Percentiles rank a stretch among this genome's conserved stretches.
Evolutionary conservation across 2,329 filamentous ascomycete species (phyloP).

Genomic region (Exophiala xenobiotica): DNA sequence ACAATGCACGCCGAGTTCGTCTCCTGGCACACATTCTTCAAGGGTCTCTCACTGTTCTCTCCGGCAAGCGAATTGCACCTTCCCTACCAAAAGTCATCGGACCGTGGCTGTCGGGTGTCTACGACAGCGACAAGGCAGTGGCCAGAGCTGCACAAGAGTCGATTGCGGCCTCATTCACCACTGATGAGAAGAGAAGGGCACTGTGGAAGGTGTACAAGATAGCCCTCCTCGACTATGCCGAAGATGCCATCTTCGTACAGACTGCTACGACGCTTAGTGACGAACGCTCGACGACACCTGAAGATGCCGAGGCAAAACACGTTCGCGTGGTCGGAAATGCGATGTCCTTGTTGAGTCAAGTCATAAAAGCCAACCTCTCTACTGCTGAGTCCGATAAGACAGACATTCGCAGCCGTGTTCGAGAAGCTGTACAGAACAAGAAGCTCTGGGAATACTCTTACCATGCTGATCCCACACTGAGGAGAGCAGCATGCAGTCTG

Average conservation of each 20-base stretch:
- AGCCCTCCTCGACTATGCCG: slow-evolving; percentile 78
- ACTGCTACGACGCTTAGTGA: slow-evolving; percentile 82
- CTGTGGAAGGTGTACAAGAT: slow-evolving; percentile 81
- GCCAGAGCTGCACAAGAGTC: slow-evolving; percentile 75
- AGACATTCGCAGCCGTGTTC: slow-evolving; percentile 10
- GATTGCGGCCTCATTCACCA: slow-evolving; percentile 71
- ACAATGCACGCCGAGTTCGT: slow-evolving; percentile 81
- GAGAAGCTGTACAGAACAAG: slow-evolving; percentile 60
- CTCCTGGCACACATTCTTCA: slow-evolving; percentile 80
- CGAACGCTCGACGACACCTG: slow-evolving; percentile 75
- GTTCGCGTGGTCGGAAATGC: slow-evolving; percentile 69
- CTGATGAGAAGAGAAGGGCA: slow-evolving; percentile 71
- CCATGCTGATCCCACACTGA: slow-evolving; percentile 57
- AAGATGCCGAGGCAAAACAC: slow-evolving; percentile 86
- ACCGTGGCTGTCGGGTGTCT: slow-evolving; percentile 86
- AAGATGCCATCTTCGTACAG: slow-evolving; percentile 73
- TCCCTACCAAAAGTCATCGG: slow-evolving; percentile 75
- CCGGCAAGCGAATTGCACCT: slow-evolving; percentile 79
- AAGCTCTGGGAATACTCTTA: slow-evolving; percentile 61
- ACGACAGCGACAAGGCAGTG: slow-evolving; percentile 78
- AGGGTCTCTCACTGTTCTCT: slow-evolving; percentile 56
- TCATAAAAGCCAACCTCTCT: slow-evolving; percentile 41
- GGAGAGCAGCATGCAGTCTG: slow-evolving; percentile 58
- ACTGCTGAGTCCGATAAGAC: slow-evolving; percentile 33
- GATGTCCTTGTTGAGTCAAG: slow-evolving; percentile 54